phyloP scores from a whole-genome alignment of 805 yeast genomes.

The Candida caryicola region DNA sequence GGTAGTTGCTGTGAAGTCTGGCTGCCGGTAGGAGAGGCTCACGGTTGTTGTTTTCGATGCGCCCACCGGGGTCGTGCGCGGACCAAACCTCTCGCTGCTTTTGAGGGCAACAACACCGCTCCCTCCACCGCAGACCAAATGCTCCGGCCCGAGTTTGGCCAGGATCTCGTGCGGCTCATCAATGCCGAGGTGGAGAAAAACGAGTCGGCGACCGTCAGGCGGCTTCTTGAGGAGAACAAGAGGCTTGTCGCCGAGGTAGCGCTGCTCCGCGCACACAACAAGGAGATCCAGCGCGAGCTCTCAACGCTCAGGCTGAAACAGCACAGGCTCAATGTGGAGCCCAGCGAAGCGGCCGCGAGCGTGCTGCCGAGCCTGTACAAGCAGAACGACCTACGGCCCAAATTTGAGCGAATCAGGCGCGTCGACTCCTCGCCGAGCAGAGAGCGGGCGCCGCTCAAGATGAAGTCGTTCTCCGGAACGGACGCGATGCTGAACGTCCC shows the following conservation, averaged over 20 bases:
- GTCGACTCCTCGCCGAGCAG: not conserved
- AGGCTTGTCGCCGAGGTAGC: not conserved
- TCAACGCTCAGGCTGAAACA: not conserved
- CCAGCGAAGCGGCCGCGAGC: not conserved
- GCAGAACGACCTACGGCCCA: too few relatives aligned
- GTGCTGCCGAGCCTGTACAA: too few relatives aligned
- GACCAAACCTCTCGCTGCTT: not conserved
- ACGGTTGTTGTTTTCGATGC: not conserved
- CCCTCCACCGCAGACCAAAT: too few relatives aligned
- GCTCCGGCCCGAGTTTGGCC: not conserved
- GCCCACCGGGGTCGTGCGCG: not conserved
- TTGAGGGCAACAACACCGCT: too few relatives aligned
- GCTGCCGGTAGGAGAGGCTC: too few relatives aligned
- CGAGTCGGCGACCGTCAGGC: not conserved
- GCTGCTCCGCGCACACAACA: not conserved
- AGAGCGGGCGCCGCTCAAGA: not conserved
- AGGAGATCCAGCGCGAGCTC: not conserved
- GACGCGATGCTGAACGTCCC: conserved; percentile 8
- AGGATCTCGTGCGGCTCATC: conserved; percentile 4
- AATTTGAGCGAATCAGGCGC: too few relatives aligned
- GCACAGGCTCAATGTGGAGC: not conserved
- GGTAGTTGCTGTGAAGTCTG: too few relatives aligned
- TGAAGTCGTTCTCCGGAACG: conserved; percentile 7
- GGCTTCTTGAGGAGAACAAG: not conserved
- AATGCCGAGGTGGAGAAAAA: not conserved